Conservation (phyloP, 306 rosid species). For the Fragaria ananassa region DNA sequence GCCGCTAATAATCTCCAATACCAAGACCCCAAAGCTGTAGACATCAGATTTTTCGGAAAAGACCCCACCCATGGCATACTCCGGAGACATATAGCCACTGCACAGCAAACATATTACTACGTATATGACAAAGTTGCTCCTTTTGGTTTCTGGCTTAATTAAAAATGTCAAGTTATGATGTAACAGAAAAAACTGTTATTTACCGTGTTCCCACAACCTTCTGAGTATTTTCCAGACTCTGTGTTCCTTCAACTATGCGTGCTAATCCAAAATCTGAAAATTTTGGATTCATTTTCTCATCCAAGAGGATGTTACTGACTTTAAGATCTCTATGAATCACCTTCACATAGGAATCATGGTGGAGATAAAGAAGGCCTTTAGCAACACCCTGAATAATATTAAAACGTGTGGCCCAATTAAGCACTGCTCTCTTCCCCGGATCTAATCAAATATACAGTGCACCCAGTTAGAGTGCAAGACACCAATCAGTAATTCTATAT, state of each 20-base stretch:
- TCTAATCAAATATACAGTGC: not conserved
- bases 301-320: conserved; percentile 32
- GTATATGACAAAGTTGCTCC: no score
- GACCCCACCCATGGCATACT: conserved; percentile 24
- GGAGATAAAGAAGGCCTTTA: conserved; percentile 29
- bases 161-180: no score
- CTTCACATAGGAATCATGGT: conserved; percentile 20
- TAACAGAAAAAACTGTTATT: not conserved
- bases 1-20: conserved; percentile 33
- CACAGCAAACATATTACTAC: not conserved
- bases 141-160: no score
- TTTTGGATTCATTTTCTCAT: conserved; percentile 34
- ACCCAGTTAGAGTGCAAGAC: not conserved
- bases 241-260: conserved; percentile 13
- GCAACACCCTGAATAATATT: conserved; percentile 24
- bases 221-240: conserved; percentile 10
- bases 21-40: conserved; percentile 30
- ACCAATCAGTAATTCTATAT: no score
- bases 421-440: not conserved
- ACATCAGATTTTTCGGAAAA: conserved; percentile 34
- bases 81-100: conserved; percentile 33
- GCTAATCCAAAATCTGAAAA: conserved; percentile 43
- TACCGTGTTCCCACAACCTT: conserved; percentile 39
- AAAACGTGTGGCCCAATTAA: conserved; percentile 21
- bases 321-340: conserved; percentile 33